Conservation (phyloP, 2,329 filamentous ascomycete genomes). For the Dothideomycetidae sp. region DNA sequence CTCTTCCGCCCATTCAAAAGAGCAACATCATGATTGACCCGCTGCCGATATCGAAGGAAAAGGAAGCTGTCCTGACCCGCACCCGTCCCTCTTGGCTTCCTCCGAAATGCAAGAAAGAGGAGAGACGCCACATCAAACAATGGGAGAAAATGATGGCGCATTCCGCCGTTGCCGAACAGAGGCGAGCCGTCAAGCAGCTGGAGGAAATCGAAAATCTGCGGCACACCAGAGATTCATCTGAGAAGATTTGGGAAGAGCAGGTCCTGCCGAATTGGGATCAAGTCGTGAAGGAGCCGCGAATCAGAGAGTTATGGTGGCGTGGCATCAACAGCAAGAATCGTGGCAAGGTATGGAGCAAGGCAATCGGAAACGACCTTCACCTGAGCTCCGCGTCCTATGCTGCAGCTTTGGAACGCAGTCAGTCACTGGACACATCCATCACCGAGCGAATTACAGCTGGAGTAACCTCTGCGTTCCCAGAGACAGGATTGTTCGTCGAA, state of each 20-base stretch:
- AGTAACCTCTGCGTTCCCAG: constrained; percentile 52
- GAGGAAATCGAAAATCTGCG: constrained; percentile 39
- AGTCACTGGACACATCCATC: constrained; percentile 43
- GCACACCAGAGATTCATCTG: constrained; percentile 35
- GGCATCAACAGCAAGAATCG: constrained; percentile 59
- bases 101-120: constrained; percentile 78
- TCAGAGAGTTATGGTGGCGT: constrained; percentile 69
- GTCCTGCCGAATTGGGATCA: constrained; percentile 63
- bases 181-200: constrained; percentile 34
- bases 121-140: constrained; percentile 73
- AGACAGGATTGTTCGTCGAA: constrained; percentile 57
- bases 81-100: constrained; percentile 71
- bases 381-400: constrained; percentile 53
- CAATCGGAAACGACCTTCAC: constrained; percentile 60
- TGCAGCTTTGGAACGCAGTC: constrained; percentile 54
- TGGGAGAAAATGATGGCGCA: constrained; percentile 70
- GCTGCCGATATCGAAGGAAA: constrained; percentile 70
- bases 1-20: constrained; percentile 52
- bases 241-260: constrained; percentile 58
- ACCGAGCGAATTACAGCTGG: constrained; percentile 47
- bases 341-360: constrained; percentile 53
- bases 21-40: constrained; percentile 76
- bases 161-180: constrained; percentile 43
- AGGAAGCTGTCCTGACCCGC: constrained; percentile 66
- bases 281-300: constrained; percentile 53